Conservation (phyloP, 169 alveolate genomes). For the Besnoitia besnoiti region DNA sequence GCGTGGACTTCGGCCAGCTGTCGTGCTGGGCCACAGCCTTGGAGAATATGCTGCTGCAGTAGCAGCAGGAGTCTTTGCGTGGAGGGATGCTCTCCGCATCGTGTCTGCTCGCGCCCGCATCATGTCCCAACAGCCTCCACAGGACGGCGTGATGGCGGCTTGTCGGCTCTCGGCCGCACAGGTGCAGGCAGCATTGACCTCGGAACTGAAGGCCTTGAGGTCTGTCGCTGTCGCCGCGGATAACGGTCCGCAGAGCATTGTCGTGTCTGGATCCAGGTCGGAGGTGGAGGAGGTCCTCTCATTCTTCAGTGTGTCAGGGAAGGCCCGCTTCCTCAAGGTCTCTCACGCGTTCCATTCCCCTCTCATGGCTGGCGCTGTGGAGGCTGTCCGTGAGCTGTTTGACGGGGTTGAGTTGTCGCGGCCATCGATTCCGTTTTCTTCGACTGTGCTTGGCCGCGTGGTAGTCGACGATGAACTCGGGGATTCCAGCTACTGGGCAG, state of each 20-base stretch:
- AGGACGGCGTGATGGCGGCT: slow-evolving; percentile 56
- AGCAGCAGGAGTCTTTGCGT: slow-evolving; percentile 71
- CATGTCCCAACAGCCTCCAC: neutral
- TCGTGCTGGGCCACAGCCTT: slow-evolving; percentile 76
- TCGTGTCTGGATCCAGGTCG: slow-evolving; percentile 71
- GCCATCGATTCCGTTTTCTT: neutral
- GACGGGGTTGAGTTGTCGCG: neutral
- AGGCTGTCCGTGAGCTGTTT: neutral
- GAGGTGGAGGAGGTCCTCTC: slow-evolving; percentile 61
- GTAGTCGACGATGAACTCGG: neutral
- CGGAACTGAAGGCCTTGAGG: neutral
- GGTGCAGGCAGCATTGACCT: too few species aligned
- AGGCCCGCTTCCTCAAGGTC: slow-evolving; percentile 54
- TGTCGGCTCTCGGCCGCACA: slow-evolving; percentile 42
- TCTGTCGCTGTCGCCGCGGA: slow-evolving; percentile 69
- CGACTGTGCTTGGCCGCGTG: neutral
- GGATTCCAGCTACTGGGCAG: neutral
- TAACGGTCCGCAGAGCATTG: slow-evolving; percentile 76
- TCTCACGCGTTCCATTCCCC: slow-evolving; percentile 61
- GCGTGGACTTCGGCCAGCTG: slow-evolving; percentile 74
- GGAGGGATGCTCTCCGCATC: slow-evolving; percentile 61
- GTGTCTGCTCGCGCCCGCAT: slow-evolving; percentile 43
- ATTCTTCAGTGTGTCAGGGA: slow-evolving; percentile 38
- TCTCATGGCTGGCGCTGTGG: slow-evolving; percentile 56
- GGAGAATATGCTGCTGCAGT: slow-evolving; percentile 82